These are phyloP conservation scores for Neospora caninum DNA, from an alignment of 169 alveolate species.

Conservation along the genomic window DNA sequence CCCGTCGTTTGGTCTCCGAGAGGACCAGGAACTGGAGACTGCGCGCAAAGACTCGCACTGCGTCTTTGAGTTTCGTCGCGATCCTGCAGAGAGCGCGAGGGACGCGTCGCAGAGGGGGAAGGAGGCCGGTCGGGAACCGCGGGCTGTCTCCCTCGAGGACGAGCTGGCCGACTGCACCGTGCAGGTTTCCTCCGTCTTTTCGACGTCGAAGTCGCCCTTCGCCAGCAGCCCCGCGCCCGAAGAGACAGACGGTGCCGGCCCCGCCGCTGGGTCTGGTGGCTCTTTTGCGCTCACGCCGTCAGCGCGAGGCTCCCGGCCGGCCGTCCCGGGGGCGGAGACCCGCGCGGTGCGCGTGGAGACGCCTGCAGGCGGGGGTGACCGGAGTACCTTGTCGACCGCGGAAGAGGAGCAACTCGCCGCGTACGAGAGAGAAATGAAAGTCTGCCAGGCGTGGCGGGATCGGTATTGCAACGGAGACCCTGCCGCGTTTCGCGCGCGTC, in stretches of 20 bases:
- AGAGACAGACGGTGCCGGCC: too few relatives aligned
- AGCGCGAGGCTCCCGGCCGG: not conserved
- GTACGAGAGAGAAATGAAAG: constrained; percentile 30
- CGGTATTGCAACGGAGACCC: constrained; percentile 61
- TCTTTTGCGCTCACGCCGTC: too few relatives aligned
- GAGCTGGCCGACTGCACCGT: constrained; percentile 62
- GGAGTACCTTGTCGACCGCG: constrained; percentile 18
- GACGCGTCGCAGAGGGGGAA: not conserved
- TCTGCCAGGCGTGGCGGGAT: constrained; percentile 46
- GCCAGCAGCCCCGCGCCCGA: not conserved
- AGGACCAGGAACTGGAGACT: not conserved
- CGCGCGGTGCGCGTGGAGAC: not conserved
- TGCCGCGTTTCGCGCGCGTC: constrained; percentile 40
- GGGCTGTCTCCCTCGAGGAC: constrained; percentile 57
- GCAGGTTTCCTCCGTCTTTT: constrained; percentile 37
- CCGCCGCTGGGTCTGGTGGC: too few relatives aligned
- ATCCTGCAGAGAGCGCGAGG: not conserved
- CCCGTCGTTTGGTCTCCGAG: not conserved
- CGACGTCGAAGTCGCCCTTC: not conserved
- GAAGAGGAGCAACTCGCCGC: constrained; percentile 58
- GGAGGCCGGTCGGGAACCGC: not conserved
- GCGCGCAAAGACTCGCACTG: constrained; percentile 8
- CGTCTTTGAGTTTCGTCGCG: not conserved
- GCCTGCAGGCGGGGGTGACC: not conserved
- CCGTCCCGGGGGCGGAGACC: not conserved